phyloP scores from a whole-genome alignment of 225 moss, liverwort and hornwort genomes.

The Bryum argenteum region DNA sequence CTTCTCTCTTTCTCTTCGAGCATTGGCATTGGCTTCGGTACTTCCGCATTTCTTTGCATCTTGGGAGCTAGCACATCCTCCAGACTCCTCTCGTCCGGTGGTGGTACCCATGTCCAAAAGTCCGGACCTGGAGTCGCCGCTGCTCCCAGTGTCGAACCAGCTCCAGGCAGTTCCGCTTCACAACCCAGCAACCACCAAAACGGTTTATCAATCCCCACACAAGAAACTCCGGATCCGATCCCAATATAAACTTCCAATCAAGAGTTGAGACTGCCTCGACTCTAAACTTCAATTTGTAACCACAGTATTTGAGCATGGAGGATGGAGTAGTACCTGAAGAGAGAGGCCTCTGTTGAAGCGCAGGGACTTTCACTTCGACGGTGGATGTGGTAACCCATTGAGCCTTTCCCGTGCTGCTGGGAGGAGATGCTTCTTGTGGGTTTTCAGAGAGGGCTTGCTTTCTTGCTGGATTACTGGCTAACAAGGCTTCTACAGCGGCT shows the following conservation, averaged over 20 bases:
- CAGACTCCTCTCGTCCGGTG: constrained; percentile 46
- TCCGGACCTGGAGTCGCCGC: constrained; percentile 83
- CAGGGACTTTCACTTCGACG: constrained; percentile 69
- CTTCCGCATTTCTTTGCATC: constrained; percentile 23
- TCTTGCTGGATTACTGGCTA: constrained; percentile 51
- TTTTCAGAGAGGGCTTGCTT: constrained; percentile 24
- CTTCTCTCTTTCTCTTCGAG: constrained; percentile 50
- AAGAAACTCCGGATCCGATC: no score
- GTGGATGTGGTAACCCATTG: constrained; percentile 70
- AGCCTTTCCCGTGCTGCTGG: constrained; percentile 26
- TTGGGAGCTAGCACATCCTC: constrained; percentile 37
- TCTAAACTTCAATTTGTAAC: background rate
- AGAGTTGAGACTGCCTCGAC: background rate
- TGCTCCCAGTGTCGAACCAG: constrained; percentile 58
- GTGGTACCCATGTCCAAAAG: constrained; percentile 98
- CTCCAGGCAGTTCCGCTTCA: constrained; percentile 44
- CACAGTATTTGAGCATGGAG: background rate
- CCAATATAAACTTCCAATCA: background rate
- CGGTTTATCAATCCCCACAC: no score
- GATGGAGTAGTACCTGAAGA: constrained; percentile 39
- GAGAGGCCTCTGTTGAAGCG: constrained; percentile 60
- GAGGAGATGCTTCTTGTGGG: constrained; percentile 20
- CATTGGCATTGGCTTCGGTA: constrained; percentile 44
- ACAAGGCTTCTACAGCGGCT: constrained; percentile 85
- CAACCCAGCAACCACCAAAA: constrained; percentile 16